phyloP scores from a whole-genome alignment of 805 yeast species.

The Candida glaebosa region DNA sequence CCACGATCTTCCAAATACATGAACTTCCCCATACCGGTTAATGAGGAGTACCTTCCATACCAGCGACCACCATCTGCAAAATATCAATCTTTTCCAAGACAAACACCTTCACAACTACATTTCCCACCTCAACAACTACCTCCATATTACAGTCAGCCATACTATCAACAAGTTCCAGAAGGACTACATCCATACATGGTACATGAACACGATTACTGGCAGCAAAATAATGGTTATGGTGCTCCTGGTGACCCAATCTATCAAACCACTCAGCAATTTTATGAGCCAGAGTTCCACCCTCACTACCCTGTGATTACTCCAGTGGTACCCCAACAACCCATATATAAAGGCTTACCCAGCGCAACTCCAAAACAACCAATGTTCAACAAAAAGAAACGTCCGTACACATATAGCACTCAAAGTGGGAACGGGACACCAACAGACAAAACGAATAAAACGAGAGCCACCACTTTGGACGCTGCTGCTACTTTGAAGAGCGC shows the following conservation, averaged over 20 bases:
- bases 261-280: background rate
- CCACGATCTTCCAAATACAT: conserved; percentile 9
- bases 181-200: background rate
- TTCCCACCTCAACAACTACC: conserved; percentile 2
- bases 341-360: background rate
- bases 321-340: background rate
- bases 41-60: conserved; percentile 20
- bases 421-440: background rate
- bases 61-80: conserved; percentile 24
- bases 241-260: background rate
- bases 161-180: background rate
- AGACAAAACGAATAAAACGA: background rate
- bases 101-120: conserved; percentile 4
- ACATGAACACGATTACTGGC: background rate
- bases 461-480: background rate
- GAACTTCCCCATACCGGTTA: conserved; percentile 8
- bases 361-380: background rate
- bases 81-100: conserved; percentile 18
- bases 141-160: conserved; percentile 1
- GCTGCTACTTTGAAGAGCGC: background rate
- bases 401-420: background rate
- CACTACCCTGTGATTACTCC: conserved; percentile 2
- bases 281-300: conserved; percentile 1
- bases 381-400: background rate
- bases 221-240: background rate